These are phyloP conservation scores for Beta macrorhiza DNA, from an alignment of 179 eudicot genomes.

Conservation along the genomic window DNA sequence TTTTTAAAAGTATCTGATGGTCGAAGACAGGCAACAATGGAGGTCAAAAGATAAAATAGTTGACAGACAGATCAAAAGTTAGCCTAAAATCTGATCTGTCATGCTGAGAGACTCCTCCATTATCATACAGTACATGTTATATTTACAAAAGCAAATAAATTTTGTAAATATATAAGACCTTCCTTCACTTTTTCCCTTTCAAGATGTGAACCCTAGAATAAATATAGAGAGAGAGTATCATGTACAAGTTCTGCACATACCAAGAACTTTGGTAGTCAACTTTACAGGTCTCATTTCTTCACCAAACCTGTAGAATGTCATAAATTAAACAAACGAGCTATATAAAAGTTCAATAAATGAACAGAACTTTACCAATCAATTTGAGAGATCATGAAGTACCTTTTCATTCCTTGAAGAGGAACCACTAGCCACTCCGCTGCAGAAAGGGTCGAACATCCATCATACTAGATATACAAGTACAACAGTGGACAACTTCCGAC, in stretches of 20 bases:
- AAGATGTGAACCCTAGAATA: not conserved
- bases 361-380: slow-evolving; percentile 9
- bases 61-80: not conserved
- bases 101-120: not conserved
- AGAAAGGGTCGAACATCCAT: slow-evolving; percentile 12
- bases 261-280: slow-evolving; percentile 92
- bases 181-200: not conserved
- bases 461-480: too few species aligned
- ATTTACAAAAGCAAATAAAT: too few species aligned
- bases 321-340: slow-evolving; percentile 12
- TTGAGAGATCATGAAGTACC: slow-evolving; percentile 35
- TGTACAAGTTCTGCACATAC: slow-evolving; percentile 36
- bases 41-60: too few species aligned
- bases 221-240: not conserved
- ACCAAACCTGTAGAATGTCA: slow-evolving; percentile 68
- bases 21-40: not conserved
- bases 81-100: slow-evolving; percentile 9
- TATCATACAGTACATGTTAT: not conserved
- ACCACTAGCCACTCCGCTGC: slow-evolving; percentile 98
- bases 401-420: slow-evolving; percentile 83
- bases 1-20: not conserved
- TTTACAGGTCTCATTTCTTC: slow-evolving; percentile 99
- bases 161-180: not conserved
- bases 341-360: not conserved
- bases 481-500: not conserved